These are phyloP conservation scores for Auxenochlorella protothecoides DNA, from an alignment of 139 green algal genomes.

Conservation along the genomic window DNA sequence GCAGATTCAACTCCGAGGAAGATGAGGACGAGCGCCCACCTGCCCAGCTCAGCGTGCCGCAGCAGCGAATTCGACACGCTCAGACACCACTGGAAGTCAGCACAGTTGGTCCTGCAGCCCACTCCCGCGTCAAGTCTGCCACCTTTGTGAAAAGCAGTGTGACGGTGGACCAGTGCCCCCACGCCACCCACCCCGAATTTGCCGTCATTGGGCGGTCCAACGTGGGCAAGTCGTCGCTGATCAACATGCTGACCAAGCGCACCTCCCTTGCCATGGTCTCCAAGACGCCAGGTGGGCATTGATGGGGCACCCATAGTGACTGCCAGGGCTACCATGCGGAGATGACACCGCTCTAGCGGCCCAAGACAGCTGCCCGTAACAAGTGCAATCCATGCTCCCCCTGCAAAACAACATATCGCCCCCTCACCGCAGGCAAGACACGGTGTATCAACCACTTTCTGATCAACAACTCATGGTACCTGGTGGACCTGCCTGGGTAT, in stretches of 20 bases:
- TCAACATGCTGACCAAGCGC: conserved; percentile 83
- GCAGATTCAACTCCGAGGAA: too few relatives aligned
- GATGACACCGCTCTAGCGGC: too few relatives aligned
- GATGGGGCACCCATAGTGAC: too few relatives aligned
- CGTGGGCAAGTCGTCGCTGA: conserved; percentile 95
- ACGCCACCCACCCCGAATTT: conserved; percentile 68
- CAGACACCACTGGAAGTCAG: too few relatives aligned
- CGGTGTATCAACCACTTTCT: conserved; percentile 94
- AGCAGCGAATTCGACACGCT: too few relatives aligned
- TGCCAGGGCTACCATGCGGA: too few relatives aligned
- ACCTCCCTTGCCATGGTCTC: conserved; percentile 76
- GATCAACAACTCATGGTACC: conserved; percentile 88
- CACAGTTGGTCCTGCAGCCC: neutral
- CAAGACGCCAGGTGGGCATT: conserved; percentile 75
- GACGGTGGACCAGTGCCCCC: conserved; percentile 54
- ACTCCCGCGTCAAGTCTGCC: conserved; percentile 23
- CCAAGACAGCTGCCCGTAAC: too few relatives aligned
- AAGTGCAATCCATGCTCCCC: neutral
- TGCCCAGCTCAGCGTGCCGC: neutral
- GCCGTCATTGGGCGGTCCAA: conserved; percentile 93
- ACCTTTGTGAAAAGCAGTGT: conserved; percentile 66
- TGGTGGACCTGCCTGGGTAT: conserved; percentile 93
- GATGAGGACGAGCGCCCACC: too few relatives aligned
- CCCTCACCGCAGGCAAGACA: conserved; percentile 75
- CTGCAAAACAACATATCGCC: neutral